These are phyloP conservation scores for Ceratobasidium theobromae DNA, from an alignment of 1,284 basidiomycete species.

Conservation along the genomic window DNA sequence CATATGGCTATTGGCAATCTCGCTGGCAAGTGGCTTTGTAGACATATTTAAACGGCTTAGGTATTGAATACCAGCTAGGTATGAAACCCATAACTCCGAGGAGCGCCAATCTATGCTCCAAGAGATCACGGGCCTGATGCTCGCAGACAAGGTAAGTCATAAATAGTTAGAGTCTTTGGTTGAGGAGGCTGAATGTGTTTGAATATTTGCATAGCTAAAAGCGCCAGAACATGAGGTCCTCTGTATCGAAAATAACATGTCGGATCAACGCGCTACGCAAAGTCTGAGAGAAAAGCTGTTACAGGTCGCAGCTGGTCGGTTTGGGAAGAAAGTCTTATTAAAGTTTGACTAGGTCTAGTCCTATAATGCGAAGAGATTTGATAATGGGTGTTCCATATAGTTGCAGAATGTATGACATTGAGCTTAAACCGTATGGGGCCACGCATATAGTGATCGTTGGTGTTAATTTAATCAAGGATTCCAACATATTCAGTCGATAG, in stretches of 20 bases:
- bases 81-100: constrained; percentile 42
- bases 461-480: too few relatives aligned
- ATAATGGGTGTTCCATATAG: too few relatives aligned
- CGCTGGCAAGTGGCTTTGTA: constrained; percentile 52
- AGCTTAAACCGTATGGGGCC: too few relatives aligned
- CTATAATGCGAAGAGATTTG: too few relatives aligned
- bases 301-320: constrained; percentile 54
- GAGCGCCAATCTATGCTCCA: constrained; percentile 39
- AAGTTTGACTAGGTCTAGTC: constrained; percentile 52
- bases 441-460: too few relatives aligned
- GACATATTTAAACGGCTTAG: background rate
- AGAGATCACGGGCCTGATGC: constrained; percentile 50
- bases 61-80: constrained; percentile 38
- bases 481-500: too few relatives aligned
- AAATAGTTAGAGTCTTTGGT: background rate
- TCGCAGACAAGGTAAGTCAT: constrained; percentile 51
- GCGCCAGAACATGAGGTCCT: constrained; percentile 69
- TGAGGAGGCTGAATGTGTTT: background rate
- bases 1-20: constrained; percentile 75
- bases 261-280: constrained; percentile 55
- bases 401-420: too few relatives aligned
- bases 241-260: constrained; percentile 50
- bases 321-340: constrained; percentile 72
- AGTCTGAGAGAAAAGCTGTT: constrained; percentile 54
- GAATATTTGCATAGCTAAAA: constrained; percentile 51